Conservation (phyloP, 2,329 filamentous ascomycete genomes). For the Epichloe baconii region DNA sequence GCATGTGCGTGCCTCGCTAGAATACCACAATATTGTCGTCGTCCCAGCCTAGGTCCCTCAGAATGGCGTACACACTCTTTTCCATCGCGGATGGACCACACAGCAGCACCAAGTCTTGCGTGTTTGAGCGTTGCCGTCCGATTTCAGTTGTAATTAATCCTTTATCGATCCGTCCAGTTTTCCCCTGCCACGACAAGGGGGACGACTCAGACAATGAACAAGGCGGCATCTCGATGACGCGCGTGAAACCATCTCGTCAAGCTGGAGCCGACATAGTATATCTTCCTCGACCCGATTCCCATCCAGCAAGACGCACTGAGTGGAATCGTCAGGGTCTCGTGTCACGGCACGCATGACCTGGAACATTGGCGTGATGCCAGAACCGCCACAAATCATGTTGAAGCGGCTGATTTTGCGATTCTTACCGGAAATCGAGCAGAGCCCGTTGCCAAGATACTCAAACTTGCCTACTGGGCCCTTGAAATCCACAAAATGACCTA, state of each 20-base stretch:
- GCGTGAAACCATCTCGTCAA: slow-evolving; percentile 47
- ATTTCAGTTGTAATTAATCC: slow-evolving; percentile 49
- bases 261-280: slow-evolving; percentile 64
- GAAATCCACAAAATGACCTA: slow-evolving; percentile 66
- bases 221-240: slow-evolving; percentile 48
- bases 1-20: slow-evolving; percentile 1
- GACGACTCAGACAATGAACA: slow-evolving; percentile 56
- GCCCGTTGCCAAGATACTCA: slow-evolving; percentile 57
- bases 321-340: slow-evolving; percentile 47
- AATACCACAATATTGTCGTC: slow-evolving; percentile 17
- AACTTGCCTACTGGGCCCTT: slow-evolving; percentile 84
- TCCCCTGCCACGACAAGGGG: slow-evolving; percentile 52
- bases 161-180: slow-evolving; percentile 52
- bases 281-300: slow-evolving; percentile 69
- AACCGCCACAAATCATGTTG: slow-evolving; percentile 78
- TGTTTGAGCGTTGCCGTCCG: slow-evolving; percentile 24
- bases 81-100: slow-evolving; percentile 72
- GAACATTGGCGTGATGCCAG: slow-evolving; percentile 86
- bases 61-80: slow-evolving; percentile 43
- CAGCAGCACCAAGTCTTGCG: slow-evolving; percentile 54
- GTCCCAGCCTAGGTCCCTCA: slow-evolving; percentile 49
- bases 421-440: slow-evolving; percentile 46
- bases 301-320: slow-evolving; percentile 59
- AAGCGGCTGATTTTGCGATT: slow-evolving; percentile 50
- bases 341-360: slow-evolving; percentile 67